Evolutionary conservation across 2,329 filamentous ascomycete species (phyloP).

Genomic region (Ambrosiella beaveri): DNA sequence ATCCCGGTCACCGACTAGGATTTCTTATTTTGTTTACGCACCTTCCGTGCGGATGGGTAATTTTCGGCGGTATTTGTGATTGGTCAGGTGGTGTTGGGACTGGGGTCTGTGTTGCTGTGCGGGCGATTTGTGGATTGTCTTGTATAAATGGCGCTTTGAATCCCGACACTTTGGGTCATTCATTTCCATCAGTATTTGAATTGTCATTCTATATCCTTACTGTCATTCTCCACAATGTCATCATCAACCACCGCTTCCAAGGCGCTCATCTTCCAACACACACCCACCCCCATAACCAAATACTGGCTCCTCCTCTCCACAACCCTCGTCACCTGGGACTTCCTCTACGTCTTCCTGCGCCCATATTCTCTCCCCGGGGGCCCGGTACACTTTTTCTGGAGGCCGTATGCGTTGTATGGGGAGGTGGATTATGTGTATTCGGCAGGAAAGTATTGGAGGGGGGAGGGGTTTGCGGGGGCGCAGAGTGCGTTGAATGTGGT

Average conservation of each 20-base stretch:
- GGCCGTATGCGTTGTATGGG: conserved; percentile 67
- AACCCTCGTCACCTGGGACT: conserved; percentile 70
- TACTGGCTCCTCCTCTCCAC: conserved; percentile 57
- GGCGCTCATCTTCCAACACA: background rate
- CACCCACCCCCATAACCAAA: background rate
- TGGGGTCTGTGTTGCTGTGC: background rate
- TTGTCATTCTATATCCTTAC: no score
- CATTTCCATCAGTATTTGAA: no score
- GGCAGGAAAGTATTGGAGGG: conserved; percentile 47
- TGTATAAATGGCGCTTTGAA: no score
- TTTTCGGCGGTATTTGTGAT: background rate
- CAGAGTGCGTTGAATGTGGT: conserved; percentile 53
- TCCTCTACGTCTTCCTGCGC: conserved; percentile 58
- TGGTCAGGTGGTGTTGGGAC: background rate
- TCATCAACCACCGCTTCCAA: no score
- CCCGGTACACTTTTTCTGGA: conserved; percentile 54
- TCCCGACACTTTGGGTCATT: no score
- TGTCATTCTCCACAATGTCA: background rate
- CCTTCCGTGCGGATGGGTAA: background rate
- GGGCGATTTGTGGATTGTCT: background rate
- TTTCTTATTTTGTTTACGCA: background rate
- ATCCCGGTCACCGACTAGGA: background rate
- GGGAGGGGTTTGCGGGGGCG: conserved; percentile 60
- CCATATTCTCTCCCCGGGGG: conserved; percentile 73
- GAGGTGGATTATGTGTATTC: conserved; percentile 69